These are phyloP conservation scores for Eucalyptus guilfoylei DNA, from an alignment of 345 rosid species.

Conservation along the genomic window DNA sequence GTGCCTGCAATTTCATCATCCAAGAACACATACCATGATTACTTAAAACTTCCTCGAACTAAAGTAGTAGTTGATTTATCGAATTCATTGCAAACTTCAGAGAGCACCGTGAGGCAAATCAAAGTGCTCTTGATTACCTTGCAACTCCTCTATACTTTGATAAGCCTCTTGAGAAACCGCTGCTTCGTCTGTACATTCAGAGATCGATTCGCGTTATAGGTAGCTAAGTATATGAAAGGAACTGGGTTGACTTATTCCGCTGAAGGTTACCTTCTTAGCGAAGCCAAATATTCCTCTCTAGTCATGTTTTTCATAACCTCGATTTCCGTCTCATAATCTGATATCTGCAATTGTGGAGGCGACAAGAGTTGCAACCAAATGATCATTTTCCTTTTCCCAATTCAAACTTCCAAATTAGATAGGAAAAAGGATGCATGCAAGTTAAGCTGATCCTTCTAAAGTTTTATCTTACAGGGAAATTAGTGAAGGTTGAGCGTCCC, in stretches of 20 bases:
- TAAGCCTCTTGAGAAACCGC: conserved; percentile 62
- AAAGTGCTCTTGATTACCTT: neutral
- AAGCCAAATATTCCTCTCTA: conserved; percentile 53
- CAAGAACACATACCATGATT: neutral
- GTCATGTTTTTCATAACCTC: conserved; percentile 44
- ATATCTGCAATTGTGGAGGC: conserved; percentile 9
- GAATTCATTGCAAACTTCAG: neutral
- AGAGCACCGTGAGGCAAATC: neutral
- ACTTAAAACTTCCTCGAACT: neutral
- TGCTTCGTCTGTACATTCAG: conserved; percentile 32
- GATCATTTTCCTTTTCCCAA: neutral
- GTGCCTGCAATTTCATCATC: conserved; percentile 15
- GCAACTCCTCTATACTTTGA: conserved; percentile 70
- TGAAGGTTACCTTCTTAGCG: conserved; percentile 34
- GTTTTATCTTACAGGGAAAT: conserved; percentile 26
- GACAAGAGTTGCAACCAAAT: neutral
- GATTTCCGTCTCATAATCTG: conserved; percentile 44
- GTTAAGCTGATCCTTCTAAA: neutral
- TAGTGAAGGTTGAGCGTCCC: conserved; percentile 52
- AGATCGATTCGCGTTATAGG: neutral
- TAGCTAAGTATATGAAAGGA: neutral
- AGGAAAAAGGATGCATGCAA: neutral
- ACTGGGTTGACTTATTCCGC: neutral
- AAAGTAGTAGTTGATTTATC: neutral
- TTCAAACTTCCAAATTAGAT: neutral